A percentile compares a stretch with the other conserved stretches of the same genome.
phyloP scores from a whole-genome alignment of 2,329 filamentous ascomycete genomes.

The Nemania serpens region DNA sequence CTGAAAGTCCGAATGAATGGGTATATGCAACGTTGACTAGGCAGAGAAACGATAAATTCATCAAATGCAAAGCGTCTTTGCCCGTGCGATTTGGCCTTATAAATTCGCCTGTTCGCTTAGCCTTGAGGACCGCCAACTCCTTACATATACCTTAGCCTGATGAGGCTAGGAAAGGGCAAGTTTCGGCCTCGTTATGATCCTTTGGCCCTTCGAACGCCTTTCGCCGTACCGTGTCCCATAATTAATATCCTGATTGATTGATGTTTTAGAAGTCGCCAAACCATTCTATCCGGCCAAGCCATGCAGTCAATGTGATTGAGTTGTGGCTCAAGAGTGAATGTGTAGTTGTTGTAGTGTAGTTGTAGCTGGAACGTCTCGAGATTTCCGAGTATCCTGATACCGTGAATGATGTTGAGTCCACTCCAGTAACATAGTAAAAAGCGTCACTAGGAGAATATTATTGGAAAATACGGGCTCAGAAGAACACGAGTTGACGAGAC shows the following conservation, averaged over 20 bases:
- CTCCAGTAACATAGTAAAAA: neutral
- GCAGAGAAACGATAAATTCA: conserved; percentile 12
- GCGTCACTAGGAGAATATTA: neutral
- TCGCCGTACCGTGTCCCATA: conserved; percentile 19
- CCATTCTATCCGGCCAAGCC: conserved; percentile 25
- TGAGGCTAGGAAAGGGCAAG: conserved; percentile 10
- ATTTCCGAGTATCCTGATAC: neutral
- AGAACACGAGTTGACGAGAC: neutral
- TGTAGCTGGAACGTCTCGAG: neutral
- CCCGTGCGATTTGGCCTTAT: conserved; percentile 23
- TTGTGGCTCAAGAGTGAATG: conserved; percentile 16
- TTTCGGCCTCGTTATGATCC: conserved; percentile 20
- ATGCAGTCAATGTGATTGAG: conserved; percentile 24
- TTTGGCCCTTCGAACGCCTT: conserved; percentile 26
- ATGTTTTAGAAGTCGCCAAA: conserved; percentile 14
- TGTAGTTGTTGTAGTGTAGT: conserved; percentile 3
- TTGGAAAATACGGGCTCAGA: neutral
- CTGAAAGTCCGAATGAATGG: conserved; percentile 20
- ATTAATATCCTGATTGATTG: conserved; percentile 26
- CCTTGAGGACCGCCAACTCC: conserved; percentile 2
- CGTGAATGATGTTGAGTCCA: neutral
- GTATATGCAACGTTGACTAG: conserved; percentile 26
- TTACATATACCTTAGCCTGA: neutral
- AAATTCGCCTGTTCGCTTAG: conserved; percentile 17
- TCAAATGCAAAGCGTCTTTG: conserved; percentile 16